phyloP scores from a whole-genome alignment of 164 flowering plant genomes.

The Cinnamomum chago region DNA sequence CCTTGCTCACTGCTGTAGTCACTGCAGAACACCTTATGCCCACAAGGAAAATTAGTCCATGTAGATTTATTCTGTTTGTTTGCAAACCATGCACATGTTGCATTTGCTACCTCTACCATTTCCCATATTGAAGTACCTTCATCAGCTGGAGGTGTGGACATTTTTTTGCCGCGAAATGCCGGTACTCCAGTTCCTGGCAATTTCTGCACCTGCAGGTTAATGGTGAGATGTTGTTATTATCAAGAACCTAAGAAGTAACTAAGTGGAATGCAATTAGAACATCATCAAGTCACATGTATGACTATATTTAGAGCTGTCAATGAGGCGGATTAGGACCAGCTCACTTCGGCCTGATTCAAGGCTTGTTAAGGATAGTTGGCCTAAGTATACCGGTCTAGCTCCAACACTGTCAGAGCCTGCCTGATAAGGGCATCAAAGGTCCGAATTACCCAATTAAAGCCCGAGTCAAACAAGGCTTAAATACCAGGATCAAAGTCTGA shows the following conservation, averaged over 20 bases:
- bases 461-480: no score
- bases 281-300: no score
- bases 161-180: not conserved
- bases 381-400: no score
- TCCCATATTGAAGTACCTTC: not conserved
- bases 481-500: no score
- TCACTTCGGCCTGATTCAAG: no score
- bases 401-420: no score
- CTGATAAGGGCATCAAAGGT: no score
- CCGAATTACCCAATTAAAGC: no score
- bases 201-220: not conserved
- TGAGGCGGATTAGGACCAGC: no score
- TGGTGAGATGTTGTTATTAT: not conserved
- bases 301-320: no score
- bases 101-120: not conserved
- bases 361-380: no score
- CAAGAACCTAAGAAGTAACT: not conserved
- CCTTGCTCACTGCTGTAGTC: not conserved
- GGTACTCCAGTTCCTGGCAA: not conserved
- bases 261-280: not conserved
- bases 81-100: not conserved
- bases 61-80: not conserved
- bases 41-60: constrained; percentile 1
- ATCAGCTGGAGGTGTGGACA: not conserved
- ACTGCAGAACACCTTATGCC: not conserved